Base-by-base conservation (phyloP, 768 basidiomycete genomes). In the Pluteus cervinus region DNA sequence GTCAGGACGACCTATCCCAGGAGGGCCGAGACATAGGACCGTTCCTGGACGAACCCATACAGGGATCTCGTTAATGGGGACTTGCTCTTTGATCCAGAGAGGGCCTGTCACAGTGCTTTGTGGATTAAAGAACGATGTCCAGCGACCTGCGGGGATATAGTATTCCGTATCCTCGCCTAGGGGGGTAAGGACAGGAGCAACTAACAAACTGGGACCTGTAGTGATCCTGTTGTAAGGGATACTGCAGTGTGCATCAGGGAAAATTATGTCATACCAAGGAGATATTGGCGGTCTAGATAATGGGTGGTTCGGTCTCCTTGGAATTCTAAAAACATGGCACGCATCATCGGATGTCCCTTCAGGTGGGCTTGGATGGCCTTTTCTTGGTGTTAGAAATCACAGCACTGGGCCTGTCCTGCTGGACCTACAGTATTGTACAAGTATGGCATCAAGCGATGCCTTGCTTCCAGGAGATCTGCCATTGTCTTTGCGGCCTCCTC, bases 381-480 rank as follows among this genome's bases (percentile, higher is more conserved):
- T 1, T 37, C 12, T 16, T 31, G n/a, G 24, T 43, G 37, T 8
- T 9, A 26, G 17, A 22, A 25, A 29, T 9, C 32, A 29, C 20
- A 42, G 24, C 38, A 18, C 12, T 24, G 12, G 23, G 29, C n/a
- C 29, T 17, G 15, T 17, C 16, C 41, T 12, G 18, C 12, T 23
- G 5, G 23, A 54, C 68, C 40, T 45, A 77, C 76, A 40, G 76
- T 57, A 32, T 68, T 56, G 43, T 79, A 79, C 10, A 87, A 55
- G 53, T 86, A 85, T 0, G 83, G 85, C 81, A 85, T 85, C 35
- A 87, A 60, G 24, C 80, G 60, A 57, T 84, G 73, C 52, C 83
- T 86, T 7, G 69, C 65, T 38, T 78, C 69, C 30, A 84, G 58
- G 54, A 80, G 69, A 45, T 62, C 70, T 9, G 76, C 66, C 77